Base-by-base conservation (phyloP, 2,329 filamentous ascomycete genomes). In the Sordariomycetes sp. region DNA sequence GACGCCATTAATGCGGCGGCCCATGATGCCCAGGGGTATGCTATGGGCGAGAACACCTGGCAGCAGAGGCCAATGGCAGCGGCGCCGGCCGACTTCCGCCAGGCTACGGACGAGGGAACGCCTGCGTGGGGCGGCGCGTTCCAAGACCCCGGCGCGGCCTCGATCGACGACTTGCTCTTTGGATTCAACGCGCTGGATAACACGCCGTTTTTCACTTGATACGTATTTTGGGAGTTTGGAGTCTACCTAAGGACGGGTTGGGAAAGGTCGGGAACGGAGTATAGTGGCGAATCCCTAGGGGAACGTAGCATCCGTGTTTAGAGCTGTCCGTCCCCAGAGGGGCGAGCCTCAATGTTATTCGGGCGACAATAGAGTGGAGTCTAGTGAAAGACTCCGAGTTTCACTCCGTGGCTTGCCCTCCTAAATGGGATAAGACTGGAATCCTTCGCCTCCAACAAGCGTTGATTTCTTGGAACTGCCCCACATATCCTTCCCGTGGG, bases 171-270 rank as follows among this genome's bases (percentile, higher is more conserved):
- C 53, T 60, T 65, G 3, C 64, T 70, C 2, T 69, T 70, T 54
- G 68, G 68, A 1, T 68, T 70, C 43, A 68, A 70, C 8, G 64
- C 63, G 20, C 62, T 66, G 20, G 68, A 67, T n/a, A 64, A 61
- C 28, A 64, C 65, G 14, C 57, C 61, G 5, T 63, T 61, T 37
- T 61, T 59, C 22, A 60, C 28, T 18, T 11, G 34, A 10, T 51
- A 18, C 20, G 6, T 43, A 3, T 22, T 4, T 16, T 20, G 18
- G 18, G 51, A 28, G 24, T 12, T 46, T 7, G 2, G 6, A 46
- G 37, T 16, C 7, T 8, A n/a, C 18, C 6, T 46, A 18, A 7
- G 40, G 3, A 46, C 28, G 4, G 28, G 4, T 32, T 4, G 28
- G 28, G 28, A 32, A 32, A 32, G 4, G 8, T 32, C 28, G 8